phyloP scores from a whole-genome alignment of 768 basidiomycete species.

The Pisolithus microcarpus region DNA sequence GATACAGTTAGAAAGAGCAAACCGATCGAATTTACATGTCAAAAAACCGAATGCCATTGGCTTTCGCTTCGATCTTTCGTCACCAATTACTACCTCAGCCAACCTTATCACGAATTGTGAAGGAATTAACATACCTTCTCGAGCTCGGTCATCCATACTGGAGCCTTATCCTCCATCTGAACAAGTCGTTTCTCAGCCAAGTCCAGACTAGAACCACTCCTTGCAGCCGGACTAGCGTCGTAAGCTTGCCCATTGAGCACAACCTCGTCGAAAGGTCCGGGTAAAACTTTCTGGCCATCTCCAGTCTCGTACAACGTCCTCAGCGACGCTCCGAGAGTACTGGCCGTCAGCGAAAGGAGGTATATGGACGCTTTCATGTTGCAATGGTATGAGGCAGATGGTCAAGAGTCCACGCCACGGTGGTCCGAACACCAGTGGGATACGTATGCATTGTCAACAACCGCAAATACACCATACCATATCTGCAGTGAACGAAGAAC shows the following conservation, averaged over 20 bases:
- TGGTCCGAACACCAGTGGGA: too few species aligned
- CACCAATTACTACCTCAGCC: background rate
- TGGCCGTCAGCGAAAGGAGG: background rate
- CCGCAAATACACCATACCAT: too few species aligned
- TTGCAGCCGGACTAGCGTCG: slow-evolving; percentile 13
- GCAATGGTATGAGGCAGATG: too few species aligned
- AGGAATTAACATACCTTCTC: slow-evolving; percentile 55
- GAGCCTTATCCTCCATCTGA: slow-evolving; percentile 60
- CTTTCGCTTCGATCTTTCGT: slow-evolving; percentile 66
- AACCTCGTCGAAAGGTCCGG: slow-evolving; percentile 12
- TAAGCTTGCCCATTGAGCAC: slow-evolving; percentile 22
- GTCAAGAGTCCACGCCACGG: too few species aligned
- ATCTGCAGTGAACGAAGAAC: too few species aligned
- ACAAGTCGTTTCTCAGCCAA: slow-evolving; percentile 67
- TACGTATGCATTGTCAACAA: too few species aligned
- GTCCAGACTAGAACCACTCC: slow-evolving; percentile 59
- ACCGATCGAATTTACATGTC: slow-evolving; percentile 55
- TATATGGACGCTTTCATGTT: background rate
- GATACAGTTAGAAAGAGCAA: slow-evolving; percentile 2
- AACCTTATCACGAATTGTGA: background rate
- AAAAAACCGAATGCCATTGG: slow-evolving; percentile 75
- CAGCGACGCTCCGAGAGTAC: background rate
- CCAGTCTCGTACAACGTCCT: background rate
- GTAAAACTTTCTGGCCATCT: background rate
- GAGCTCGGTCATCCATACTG: slow-evolving; percentile 82